Evolutionary conservation across 257 asterid genomes (phyloP), one percentile per base, ranked within the genome.

Genomic region (Striga asiatica): DNA sequence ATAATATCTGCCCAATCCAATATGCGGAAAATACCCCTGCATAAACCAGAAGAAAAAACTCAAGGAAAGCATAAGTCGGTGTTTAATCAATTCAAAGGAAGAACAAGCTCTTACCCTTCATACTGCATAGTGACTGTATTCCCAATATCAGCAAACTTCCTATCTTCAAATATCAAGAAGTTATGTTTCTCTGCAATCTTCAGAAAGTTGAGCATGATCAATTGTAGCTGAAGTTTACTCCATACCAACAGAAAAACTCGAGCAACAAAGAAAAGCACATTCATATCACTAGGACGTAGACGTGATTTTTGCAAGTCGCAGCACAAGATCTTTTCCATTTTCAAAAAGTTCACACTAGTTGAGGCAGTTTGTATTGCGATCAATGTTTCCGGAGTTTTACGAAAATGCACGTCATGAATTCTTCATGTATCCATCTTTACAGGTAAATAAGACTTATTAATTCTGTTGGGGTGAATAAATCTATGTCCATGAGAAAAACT

Each of bases 91-190:
- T 16, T 31, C 14, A 68, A 46, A 63, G 38, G 45, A 62, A 56
- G 58, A 61, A 24, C 16, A 43, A 50, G n/a, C 29, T 46, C 82
- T 71, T 70, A 88, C 98, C 95, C 83, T 73, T 76, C 98, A 67
- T 88, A 88, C 75, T 92, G 98, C 97, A 92, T 92, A 60, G 93
- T 79, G 67, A 88, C 98, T 2, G 95, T 92, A 79, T 88, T 92
- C 54, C 98, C 98, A 75, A 92, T 92, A 78, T 92, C 98, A 65
- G 98, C 97, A 70, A 92, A 92, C 67, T 91, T 91, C 31, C 97
- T 85, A 66, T 87, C 98, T 72, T 91, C 98, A 23, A 91, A 91
- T 68, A 91, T 82, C 56, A 87, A 74, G 75, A 91, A 91, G 66
- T 79, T 81, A 59, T 87, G 95, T 60, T 84, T 87, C 19, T 87